These are phyloP conservation scores for Periconia digitata DNA, from an alignment of 2,329 filamentous ascomycete genomes.

Conservation along the genomic window DNA sequence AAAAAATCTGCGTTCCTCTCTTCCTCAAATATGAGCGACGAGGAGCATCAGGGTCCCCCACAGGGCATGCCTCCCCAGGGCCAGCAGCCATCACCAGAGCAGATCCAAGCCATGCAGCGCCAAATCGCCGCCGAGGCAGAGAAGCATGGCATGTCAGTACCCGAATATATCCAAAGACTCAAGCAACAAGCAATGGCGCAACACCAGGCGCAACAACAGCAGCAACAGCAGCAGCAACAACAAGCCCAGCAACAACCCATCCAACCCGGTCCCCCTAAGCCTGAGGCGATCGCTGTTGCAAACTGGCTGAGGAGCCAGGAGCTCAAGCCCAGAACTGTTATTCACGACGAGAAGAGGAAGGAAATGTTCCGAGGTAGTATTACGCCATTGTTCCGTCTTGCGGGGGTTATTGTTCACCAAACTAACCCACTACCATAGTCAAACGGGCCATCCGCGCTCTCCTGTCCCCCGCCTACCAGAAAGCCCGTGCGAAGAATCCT, in stretches of 20 bases:
- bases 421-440: slow-evolving; percentile 68
- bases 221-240: slow-evolving; percentile 35
- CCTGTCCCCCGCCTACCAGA: slow-evolving; percentile 84
- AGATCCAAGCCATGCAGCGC: slow-evolving; percentile 81
- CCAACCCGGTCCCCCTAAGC: slow-evolving; percentile 78
- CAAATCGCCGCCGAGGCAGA: slow-evolving; percentile 81
- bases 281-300: slow-evolving; percentile 83
- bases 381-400: too few relatives aligned
- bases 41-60: slow-evolving; percentile 22
- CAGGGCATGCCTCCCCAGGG: slow-evolving; percentile 37
- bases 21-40: slow-evolving; percentile 21
- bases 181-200: slow-evolving; percentile 58
- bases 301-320: slow-evolving; percentile 83
- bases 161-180: slow-evolving; percentile 70
- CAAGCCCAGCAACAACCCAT: slow-evolving; percentile 58
- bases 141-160: slow-evolving; percentile 81
- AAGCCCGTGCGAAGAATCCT: slow-evolving; percentile 85
- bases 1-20: background rate
- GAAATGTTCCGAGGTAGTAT: slow-evolving; percentile 90
- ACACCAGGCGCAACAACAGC: slow-evolving; percentile 48
- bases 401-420: too few relatives aligned
- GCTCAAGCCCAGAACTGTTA: slow-evolving; percentile 85
- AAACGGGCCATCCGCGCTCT: slow-evolving; percentile 93
- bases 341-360: slow-evolving; percentile 93
- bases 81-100: slow-evolving; percentile 72